These are phyloP conservation scores for Daldinia loculata DNA, from an alignment of 495 filamentous ascomycete genomes.

Conservation along the genomic window DNA sequence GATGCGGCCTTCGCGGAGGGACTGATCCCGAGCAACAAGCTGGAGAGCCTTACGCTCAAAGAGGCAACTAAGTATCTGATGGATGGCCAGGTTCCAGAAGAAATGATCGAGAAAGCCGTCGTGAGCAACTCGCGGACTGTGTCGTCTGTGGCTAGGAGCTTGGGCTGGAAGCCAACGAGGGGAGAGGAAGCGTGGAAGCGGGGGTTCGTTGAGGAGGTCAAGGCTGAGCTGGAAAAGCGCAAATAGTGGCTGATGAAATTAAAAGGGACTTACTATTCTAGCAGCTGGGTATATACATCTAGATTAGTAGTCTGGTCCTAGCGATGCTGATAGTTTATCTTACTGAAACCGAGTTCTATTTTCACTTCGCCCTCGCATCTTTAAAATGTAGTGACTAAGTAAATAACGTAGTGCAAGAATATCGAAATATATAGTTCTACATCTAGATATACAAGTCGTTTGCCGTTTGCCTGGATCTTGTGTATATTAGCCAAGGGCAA, in stretches of 20 bases:
- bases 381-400: too few species aligned
- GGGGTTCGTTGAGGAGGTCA: conserved; percentile 34
- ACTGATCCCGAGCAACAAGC: conserved; percentile 41
- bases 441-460: too few species aligned
- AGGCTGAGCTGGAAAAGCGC: conserved; percentile 19
- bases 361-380: too few species aligned
- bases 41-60: conserved; percentile 48
- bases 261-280: background rate
- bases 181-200: conserved; percentile 41
- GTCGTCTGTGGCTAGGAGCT: conserved; percentile 39
- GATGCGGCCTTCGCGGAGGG: conserved; percentile 48
- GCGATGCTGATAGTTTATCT: too few species aligned
- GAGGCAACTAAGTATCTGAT: conserved; percentile 46
- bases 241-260: background rate
- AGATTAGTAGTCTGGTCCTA: too few species aligned
- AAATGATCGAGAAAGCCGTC: conserved; percentile 50
- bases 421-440: too few species aligned
- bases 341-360: too few species aligned
- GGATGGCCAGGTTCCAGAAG: conserved; percentile 11
- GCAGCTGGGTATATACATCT: too few species aligned
- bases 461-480: too few species aligned
- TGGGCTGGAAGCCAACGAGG: conserved; percentile 56
- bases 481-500: too few species aligned
- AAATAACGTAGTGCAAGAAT: too few species aligned
- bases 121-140: conserved; percentile 44